phyloP scores from a whole-genome alignment of 2,329 filamentous ascomycete genomes.

The Sordariomycetes sp. region DNA sequence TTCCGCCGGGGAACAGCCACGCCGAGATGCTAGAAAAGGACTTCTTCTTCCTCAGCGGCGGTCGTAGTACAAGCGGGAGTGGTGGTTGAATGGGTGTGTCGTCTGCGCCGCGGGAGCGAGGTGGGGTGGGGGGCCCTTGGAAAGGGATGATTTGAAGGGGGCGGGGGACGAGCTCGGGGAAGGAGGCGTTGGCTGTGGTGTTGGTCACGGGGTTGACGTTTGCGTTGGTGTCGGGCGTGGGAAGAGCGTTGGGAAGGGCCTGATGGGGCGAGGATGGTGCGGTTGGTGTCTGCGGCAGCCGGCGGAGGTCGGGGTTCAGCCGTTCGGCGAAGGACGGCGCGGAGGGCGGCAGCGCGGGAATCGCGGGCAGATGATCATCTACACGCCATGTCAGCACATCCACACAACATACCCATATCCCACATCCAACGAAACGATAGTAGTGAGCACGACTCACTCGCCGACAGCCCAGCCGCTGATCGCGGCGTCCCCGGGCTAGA shows the following conservation, averaged over 20 bases:
- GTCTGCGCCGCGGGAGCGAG: slow-evolving; percentile 5
- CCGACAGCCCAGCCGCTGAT: slow-evolving; percentile 15
- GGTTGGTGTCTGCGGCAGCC: slow-evolving; percentile 13
- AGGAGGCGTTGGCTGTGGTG: slow-evolving; percentile 4
- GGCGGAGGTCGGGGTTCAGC: slow-evolving; percentile 29
- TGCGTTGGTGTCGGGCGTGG: too few species aligned
- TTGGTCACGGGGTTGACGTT: too few species aligned
- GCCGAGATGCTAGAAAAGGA: slow-evolving; percentile 48
- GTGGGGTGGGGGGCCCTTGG: background rate
- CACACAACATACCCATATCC: too few species aligned
- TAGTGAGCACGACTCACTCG: slow-evolving; percentile 15
- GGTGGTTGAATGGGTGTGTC: slow-evolving; percentile 35
- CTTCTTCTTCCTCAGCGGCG: slow-evolving; percentile 51
- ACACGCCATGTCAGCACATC: background rate
- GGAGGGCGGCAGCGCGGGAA: slow-evolving; percentile 41
- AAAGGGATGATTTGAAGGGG: background rate
- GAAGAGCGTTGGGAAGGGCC: slow-evolving; percentile 6
- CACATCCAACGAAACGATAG: too few species aligned
- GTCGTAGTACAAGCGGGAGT: slow-evolving; percentile 43
- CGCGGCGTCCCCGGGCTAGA: slow-evolving; percentile 39
- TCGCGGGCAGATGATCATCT: slow-evolving; percentile 37
- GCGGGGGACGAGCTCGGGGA: slow-evolving; percentile 4
- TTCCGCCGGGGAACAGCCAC: slow-evolving; percentile 35
- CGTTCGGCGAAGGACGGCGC: slow-evolving; percentile 45
- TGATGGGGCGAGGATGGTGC: background rate